Conservation (phyloP, 2,329 filamentous ascomycete species). For the Didymella sp. region DNA sequence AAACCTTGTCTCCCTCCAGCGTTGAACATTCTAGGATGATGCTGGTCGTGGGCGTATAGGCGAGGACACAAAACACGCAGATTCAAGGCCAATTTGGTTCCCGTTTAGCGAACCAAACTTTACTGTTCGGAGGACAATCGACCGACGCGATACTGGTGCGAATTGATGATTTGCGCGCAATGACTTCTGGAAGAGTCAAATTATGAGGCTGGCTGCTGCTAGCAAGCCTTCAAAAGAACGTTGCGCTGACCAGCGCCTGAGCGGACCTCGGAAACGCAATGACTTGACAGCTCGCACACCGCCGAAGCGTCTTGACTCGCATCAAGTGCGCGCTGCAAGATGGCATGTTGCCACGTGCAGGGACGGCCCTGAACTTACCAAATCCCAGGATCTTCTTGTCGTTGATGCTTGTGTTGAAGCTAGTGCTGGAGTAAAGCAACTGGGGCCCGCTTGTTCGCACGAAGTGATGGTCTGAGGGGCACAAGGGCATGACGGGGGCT, state of each 20-base stretch:
- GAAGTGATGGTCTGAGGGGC: slow-evolving; percentile 17
- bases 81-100: slow-evolving; percentile 17
- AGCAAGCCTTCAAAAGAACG: slow-evolving; percentile 5
- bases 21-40: slow-evolving; percentile 22
- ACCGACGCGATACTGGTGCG: slow-evolving; percentile 10
- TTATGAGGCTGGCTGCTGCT: slow-evolving; percentile 14
- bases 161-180: slow-evolving; percentile 14
- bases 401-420: slow-evolving; percentile 11
- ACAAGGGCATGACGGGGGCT: slow-evolving; percentile 13
- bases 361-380: slow-evolving; percentile 17
- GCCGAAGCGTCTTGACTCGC: slow-evolving; percentile 15
- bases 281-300: slow-evolving; percentile 15
- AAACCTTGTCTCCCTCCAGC: slow-evolving; percentile 20
- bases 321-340: slow-evolving; percentile 1
- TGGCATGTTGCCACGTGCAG: slow-evolving; percentile 14
- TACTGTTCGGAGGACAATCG: slow-evolving; percentile 1
- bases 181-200: slow-evolving; percentile 14
- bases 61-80: slow-evolving; percentile 16
- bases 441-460: slow-evolving; percentile 23
- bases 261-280: slow-evolving; percentile 14
- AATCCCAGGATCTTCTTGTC: slow-evolving; percentile 9
- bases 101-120: slow-evolving; percentile 27
- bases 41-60: slow-evolving; percentile 2
- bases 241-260: slow-evolving; percentile 13
- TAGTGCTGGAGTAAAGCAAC: slow-evolving; percentile 17